phyloP scores from a whole-genome alignment of 306 rosid genomes.

The Medicago arabica region DNA sequence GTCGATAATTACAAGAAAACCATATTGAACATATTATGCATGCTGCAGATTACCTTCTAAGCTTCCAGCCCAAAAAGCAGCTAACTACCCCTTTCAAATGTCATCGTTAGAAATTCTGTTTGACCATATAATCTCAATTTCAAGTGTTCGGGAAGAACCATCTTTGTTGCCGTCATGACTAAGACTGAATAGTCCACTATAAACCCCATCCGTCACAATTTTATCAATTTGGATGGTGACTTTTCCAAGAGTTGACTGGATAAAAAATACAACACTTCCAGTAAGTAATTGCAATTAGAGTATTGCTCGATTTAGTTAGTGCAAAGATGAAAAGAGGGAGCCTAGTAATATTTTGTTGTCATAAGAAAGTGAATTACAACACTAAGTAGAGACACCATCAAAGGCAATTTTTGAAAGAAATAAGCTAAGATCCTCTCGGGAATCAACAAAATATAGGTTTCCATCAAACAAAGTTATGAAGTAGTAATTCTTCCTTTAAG shows the following conservation, averaged over 20 bases:
- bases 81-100: slow-evolving; percentile 43
- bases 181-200: slow-evolving; percentile 93
- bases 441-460: slow-evolving; percentile 3
- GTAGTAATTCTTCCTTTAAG: slow-evolving; percentile 33
- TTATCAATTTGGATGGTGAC: slow-evolving; percentile 98
- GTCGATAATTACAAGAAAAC: slow-evolving; percentile 59
- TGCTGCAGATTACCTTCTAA: slow-evolving; percentile 24
- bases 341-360: too few relatives aligned
- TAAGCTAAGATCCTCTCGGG: slow-evolving; percentile 9
- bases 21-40: slow-evolving; percentile 38
- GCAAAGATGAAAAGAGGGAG: slow-evolving; percentile 16
- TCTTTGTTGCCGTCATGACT: slow-evolving; percentile 92
- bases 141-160: slow-evolving; percentile 87
- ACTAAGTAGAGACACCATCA: neutral
- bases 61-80: slow-evolving; percentile 31
- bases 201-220: slow-evolving; percentile 91
- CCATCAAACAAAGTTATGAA: slow-evolving; percentile 22
- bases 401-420: slow-evolving; percentile 32
- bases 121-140: slow-evolving; percentile 95
- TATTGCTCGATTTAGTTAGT: slow-evolving; percentile 19
- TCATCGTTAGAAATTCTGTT: slow-evolving; percentile 75
- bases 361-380: too few relatives aligned
- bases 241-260: slow-evolving; percentile 88
- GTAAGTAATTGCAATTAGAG: slow-evolving; percentile 37
- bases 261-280: slow-evolving; percentile 38